A percentile compares a stretch with the other conserved stretches of the same genome.
phyloP scores from a whole-genome alignment of 495 filamentous ascomycete species.

The Trichocladium uniseriatum region DNA sequence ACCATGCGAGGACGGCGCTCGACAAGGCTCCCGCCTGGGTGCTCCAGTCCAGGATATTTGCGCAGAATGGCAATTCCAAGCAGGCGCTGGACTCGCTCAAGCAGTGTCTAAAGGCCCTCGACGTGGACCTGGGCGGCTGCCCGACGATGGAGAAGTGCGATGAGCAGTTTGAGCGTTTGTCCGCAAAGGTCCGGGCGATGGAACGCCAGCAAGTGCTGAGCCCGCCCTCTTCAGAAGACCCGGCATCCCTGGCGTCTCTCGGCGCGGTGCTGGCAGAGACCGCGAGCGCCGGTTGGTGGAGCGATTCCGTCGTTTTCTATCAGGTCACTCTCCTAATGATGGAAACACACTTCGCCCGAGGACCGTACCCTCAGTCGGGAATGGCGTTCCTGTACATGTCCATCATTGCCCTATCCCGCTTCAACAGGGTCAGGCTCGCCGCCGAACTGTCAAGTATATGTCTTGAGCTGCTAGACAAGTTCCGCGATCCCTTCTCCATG shows the following conservation, averaged over 20 bases:
- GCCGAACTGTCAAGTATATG: slow-evolving; percentile 54
- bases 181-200: slow-evolving; percentile 47
- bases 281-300: slow-evolving; percentile 75
- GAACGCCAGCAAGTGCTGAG: slow-evolving; percentile 47
- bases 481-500: slow-evolving; percentile 57
- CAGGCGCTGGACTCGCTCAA: slow-evolving; percentile 60
- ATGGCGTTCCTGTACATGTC: slow-evolving; percentile 68
- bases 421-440: slow-evolving; percentile 62
- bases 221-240: slow-evolving; percentile 43
- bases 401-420: slow-evolving; percentile 62
- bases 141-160: slow-evolving; percentile 71
- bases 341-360: slow-evolving; percentile 54
- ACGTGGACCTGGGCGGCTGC: slow-evolving; percentile 51
- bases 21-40: slow-evolving; percentile 75
- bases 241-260: slow-evolving; percentile 51
- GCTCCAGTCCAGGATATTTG: slow-evolving; percentile 63
- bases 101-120: slow-evolving; percentile 57
- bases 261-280: slow-evolving; percentile 71
- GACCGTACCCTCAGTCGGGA: slow-evolving; percentile 63
- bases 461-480: slow-evolving; percentile 55
- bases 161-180: slow-evolving; percentile 52
- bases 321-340: slow-evolving; percentile 63
- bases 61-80: slow-evolving; percentile 59
- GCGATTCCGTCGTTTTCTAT: slow-evolving; percentile 65
- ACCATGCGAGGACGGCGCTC: slow-evolving; percentile 52